A percentile compares a stretch with the other conserved stretches of the same genome.
Evolutionary conservation across 495 filamentous ascomycete species (phyloP).

Genomic region (Daldinia caldariorum): DNA sequence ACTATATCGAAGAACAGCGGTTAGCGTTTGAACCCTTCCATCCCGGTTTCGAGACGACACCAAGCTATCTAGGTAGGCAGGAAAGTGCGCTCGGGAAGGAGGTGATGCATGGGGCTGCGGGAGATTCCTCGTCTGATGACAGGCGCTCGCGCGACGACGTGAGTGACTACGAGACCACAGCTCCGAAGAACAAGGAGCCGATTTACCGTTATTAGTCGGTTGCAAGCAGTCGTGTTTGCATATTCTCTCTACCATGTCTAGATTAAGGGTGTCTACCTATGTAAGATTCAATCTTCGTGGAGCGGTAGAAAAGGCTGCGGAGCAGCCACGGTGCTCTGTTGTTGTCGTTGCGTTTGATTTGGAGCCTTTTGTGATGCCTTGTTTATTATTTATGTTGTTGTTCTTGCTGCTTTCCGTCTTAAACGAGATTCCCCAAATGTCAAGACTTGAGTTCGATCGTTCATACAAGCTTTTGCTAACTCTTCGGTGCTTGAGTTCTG

Average conservation of each 20-base stretch:
- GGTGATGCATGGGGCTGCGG: slow-evolving; percentile 49
- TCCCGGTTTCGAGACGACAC: slow-evolving; percentile 57
- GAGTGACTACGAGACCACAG: slow-evolving; percentile 32
- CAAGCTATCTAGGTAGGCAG: slow-evolving; percentile 50
- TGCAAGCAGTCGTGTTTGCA: neutral
- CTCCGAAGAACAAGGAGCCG: slow-evolving; percentile 47
- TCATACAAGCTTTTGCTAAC: neutral
- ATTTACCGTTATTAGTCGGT: slow-evolving; percentile 52
- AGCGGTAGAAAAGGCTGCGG: slow-evolving; percentile 15
- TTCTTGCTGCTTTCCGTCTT: slow-evolving; percentile 7
- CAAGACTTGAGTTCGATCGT: slow-evolving; percentile 20
- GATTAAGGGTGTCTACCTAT: neutral
- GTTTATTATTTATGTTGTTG: slow-evolving; percentile 15
- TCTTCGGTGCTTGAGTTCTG: neutral
- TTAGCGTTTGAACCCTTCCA: slow-evolving; percentile 62
- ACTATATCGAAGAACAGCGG: slow-evolving; percentile 43
- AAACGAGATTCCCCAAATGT: slow-evolving; percentile 41
- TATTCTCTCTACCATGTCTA: neutral
- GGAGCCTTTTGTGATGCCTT: neutral
- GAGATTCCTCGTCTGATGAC: slow-evolving; percentile 8
- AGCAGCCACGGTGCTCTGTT: slow-evolving; percentile 11
- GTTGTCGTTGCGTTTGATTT: slow-evolving; percentile 23
- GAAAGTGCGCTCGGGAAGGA: slow-evolving; percentile 50
- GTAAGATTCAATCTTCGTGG: slow-evolving; percentile 9
- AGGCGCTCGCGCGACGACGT: slow-evolving; percentile 30